Conservation (phyloP, 345 rosid species). For the Eucalyptus globulus region DNA sequence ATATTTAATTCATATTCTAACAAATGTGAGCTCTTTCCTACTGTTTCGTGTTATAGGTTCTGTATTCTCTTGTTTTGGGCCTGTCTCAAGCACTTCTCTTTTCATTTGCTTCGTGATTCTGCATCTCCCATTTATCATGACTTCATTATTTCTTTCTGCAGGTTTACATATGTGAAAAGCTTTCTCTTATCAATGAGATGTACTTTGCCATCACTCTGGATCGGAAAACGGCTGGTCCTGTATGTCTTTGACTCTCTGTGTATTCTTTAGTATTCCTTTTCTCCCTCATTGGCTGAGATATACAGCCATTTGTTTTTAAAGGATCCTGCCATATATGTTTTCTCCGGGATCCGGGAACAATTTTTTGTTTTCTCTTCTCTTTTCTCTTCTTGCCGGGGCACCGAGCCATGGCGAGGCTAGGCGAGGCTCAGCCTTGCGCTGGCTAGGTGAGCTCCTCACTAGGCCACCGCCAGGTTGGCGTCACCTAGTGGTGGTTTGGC, state of each 20-base stretch:
- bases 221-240: slow-evolving; percentile 95
- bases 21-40: background rate
- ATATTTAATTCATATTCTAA: background rate
- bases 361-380: too few species aligned
- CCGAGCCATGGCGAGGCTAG: too few species aligned
- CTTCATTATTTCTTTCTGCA: slow-evolving; percentile 9
- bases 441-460: too few species aligned
- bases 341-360: too few species aligned
- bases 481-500: too few species aligned
- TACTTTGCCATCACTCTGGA: slow-evolving; percentile 96
- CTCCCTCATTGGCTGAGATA: background rate
- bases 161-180: slow-evolving; percentile 92
- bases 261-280: background rate
- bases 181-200: slow-evolving; percentile 96
- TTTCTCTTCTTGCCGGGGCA: too few species aligned
- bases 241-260: slow-evolving; percentile 14
- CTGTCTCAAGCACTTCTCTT: background rate
- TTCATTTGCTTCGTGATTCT: background rate
- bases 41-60: background rate
- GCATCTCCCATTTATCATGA: background rate
- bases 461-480: too few species aligned
- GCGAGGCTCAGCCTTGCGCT: fast-evolving
- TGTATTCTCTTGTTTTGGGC: background rate
- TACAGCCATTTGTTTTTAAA: background rate
- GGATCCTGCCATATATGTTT: background rate